These are phyloP conservation scores for Podospora anserina DNA, from an alignment of 495 filamentous ascomycete species.

Conservation along the genomic window DNA sequence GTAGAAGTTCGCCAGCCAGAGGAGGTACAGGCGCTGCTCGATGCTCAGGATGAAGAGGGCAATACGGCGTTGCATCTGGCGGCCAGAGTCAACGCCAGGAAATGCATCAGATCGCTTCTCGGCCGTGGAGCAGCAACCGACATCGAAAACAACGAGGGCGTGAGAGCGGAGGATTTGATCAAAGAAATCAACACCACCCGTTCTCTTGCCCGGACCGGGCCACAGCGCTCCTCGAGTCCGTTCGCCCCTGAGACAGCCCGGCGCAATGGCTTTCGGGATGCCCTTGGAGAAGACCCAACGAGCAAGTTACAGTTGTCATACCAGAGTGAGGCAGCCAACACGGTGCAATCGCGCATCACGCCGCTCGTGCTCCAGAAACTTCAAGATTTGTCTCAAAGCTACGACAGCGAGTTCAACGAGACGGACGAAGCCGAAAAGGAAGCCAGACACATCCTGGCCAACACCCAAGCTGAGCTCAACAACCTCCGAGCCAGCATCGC, in stretches of 20 bases:
- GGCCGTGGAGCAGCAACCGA: constrained; percentile 71
- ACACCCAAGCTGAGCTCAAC: constrained; percentile 54
- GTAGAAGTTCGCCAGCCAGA: constrained; percentile 61
- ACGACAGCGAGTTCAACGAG: constrained; percentile 59
- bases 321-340: constrained; percentile 57
- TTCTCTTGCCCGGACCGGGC: constrained; percentile 39
- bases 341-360: constrained; percentile 55
- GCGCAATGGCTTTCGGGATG: constrained; percentile 42
- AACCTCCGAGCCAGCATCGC: constrained; percentile 47
- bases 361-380: constrained; percentile 57
- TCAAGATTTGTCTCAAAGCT: constrained; percentile 53
- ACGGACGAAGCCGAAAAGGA: constrained; percentile 57
- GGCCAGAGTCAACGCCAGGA: constrained; percentile 71
- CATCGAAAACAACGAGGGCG: constrained; percentile 71
- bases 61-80: constrained; percentile 89
- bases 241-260: constrained; percentile 54
- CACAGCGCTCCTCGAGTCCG: constrained; percentile 59
- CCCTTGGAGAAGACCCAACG: constrained; percentile 32
- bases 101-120: constrained; percentile 67
- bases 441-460: constrained; percentile 52
- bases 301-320: constrained; percentile 38
- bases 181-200: constrained; percentile 54
- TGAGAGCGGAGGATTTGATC: constrained; percentile 75
- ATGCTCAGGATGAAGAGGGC: constrained; percentile 74
- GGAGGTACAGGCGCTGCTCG: constrained; percentile 65